phyloP scores from a whole-genome alignment of 495 filamentous ascomycete species.

The Neurospora sp. region DNA sequence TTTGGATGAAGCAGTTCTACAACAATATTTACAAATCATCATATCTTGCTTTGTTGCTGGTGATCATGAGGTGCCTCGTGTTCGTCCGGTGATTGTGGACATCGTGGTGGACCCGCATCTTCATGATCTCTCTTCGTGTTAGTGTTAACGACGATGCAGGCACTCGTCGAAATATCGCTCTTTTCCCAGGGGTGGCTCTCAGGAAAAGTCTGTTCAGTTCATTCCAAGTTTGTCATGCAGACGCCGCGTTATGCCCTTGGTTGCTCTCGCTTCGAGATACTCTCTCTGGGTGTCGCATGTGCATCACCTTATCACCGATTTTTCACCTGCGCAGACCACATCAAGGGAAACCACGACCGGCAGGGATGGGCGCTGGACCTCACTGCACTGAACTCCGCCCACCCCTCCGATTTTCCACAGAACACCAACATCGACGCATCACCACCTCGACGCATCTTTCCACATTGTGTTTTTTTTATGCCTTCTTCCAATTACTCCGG shows the following conservation, averaged over 20 bases:
- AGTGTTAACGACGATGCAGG: not conserved
- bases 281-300: not conserved
- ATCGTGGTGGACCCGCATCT: not conserved
- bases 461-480: no score
- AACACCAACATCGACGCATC: not conserved
- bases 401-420: not conserved
- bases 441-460: not conserved
- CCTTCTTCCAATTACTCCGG: no score
- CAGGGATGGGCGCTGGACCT: not conserved
- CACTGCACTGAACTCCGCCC: not conserved
- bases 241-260: not conserved
- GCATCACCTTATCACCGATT: not conserved
- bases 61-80: not conserved
- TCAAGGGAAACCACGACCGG: not conserved
- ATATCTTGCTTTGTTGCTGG: not conserved
- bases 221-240: not conserved
- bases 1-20: not conserved
- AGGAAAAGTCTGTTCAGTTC: not conserved
- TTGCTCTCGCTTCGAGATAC: not conserved
- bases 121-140: not conserved
- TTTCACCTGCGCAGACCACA: not conserved
- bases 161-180: not conserved
- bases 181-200: accelerated
- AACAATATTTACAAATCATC: not conserved
- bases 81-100: not conserved